phyloP scores from a whole-genome alignment of 2,329 filamentous ascomycete species.

The Dichotomopilus funicola region DNA sequence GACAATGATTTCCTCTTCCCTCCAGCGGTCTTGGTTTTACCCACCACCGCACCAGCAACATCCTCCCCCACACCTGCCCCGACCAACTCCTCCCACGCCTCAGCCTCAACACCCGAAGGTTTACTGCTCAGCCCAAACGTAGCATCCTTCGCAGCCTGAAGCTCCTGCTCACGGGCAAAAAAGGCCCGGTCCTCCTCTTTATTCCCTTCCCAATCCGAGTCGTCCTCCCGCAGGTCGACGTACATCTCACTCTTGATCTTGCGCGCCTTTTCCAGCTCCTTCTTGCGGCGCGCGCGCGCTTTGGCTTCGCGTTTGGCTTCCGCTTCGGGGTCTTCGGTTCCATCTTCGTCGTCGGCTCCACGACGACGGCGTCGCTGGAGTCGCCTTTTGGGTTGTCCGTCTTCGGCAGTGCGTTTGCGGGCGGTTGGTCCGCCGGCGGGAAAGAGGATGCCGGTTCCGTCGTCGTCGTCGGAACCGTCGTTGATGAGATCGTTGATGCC shows the following conservation, averaged over 20 bases:
- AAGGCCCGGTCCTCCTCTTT: constrained; percentile 47
- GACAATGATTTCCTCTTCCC: neutral
- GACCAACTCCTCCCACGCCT: constrained; percentile 20
- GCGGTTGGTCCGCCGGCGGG: constrained; percentile 59
- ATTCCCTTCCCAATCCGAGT: constrained; percentile 69
- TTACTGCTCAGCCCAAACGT: constrained; percentile 21
- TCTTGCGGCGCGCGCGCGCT: constrained; percentile 55
- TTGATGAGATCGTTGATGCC: constrained; percentile 44
- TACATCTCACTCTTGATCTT: constrained; percentile 81
- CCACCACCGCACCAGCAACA: constrained; percentile 13
- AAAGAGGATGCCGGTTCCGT: constrained; percentile 56
- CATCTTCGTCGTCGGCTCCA: constrained; percentile 25
- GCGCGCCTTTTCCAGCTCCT: constrained; percentile 66
- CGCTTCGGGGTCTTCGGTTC: constrained; percentile 27
- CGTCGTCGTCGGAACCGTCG: constrained; percentile 36
- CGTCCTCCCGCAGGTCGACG: constrained; percentile 80
- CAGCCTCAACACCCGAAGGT: constrained; percentile 14
- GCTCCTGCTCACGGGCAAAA: constrained; percentile 65
- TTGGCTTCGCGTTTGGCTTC: constrained; percentile 59
- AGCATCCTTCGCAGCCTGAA: constrained; percentile 44
- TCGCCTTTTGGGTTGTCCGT: constrained; percentile 52
- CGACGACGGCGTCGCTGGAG: constrained; percentile 42
- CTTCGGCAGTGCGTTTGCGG: constrained; percentile 45
- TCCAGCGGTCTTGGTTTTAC: constrained; percentile 1
- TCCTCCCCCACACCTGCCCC: constrained; percentile 10